phyloP scores from a whole-genome alignment of 2,329 filamentous ascomycete species.

The Trichoderma koningii region DNA sequence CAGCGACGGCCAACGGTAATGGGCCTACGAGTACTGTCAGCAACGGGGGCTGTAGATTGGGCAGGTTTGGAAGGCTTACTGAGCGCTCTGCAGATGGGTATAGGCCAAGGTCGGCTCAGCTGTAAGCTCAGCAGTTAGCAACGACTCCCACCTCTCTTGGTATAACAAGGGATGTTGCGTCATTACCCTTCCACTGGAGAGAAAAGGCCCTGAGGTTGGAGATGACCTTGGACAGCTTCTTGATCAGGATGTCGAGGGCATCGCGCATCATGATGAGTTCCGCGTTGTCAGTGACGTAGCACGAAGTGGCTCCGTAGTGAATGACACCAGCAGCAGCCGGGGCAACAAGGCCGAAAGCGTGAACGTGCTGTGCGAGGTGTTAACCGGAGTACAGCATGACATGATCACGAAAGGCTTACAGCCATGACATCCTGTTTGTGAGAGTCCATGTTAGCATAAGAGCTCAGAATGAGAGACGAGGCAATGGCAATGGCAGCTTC shows the following conservation, averaged over 20 bases:
- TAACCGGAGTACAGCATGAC: conserved; percentile 6
- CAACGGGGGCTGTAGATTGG: not conserved
- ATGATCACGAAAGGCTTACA: conserved; percentile 38
- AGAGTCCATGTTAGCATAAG: conserved; percentile 24
- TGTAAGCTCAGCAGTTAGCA: not conserved
- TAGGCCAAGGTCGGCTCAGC: conserved; percentile 71
- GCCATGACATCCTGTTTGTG: conserved; percentile 57
- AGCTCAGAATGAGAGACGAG: not conserved
- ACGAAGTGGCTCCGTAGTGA: conserved; percentile 63
- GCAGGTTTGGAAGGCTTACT: not conserved
- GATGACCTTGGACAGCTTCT: conserved; percentile 78
- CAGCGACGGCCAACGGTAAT: conserved; percentile 29
- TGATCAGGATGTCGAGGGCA: conserved; percentile 72
- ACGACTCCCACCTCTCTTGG: not conserved
- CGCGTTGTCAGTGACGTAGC: conserved; percentile 71
- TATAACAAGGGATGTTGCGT: not conserved
- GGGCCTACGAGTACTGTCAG: not conserved
- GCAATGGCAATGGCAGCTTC: not conserved
- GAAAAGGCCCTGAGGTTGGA: conserved; percentile 73
- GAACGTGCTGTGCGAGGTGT: conserved; percentile 57
- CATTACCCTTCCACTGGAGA: conserved; percentile 61
- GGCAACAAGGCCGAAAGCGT: conserved; percentile 72
- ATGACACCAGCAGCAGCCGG: conserved; percentile 82
- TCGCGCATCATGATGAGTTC: conserved; percentile 69
- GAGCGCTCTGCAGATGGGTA: conserved; percentile 64